Evolutionary conservation across 768 basidiomycete species (phyloP), one percentile per base, ranked within the genome.

Genomic region (Antrodiella citrinella): DNA sequence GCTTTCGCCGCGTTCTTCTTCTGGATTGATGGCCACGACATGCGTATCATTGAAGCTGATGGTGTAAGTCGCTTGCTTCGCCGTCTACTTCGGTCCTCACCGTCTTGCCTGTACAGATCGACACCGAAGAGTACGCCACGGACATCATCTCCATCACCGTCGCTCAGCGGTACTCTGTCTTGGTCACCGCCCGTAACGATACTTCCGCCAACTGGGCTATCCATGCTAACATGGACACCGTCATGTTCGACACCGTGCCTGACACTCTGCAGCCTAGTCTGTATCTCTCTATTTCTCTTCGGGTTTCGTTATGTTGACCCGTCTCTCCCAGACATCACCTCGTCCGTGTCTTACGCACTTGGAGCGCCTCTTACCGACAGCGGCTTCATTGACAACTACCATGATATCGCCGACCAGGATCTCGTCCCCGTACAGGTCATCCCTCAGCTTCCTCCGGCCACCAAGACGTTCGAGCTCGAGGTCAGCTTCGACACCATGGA

Each of bases 121-220:
- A 97, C 68, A 74, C 83, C 2, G 75, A 87, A 61, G 82, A 84
- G 54, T 85, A 70, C 38, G 75, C 82, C 0, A 82, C 83, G 54
- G 86, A 90, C 62, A 65, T 86, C 30, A 59, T 97, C 45, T 75
- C 80, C 40, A 51, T 97, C 50, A 75, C 90, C 12, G 91, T 86
- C 24, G 93, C 93, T 0, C 95, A 98, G 65, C 82, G 95, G 18
- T 96, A 95, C 67, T 94, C 93, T 0, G 72, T 99, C 38, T 81
- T 97, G 25, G 90, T 99, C 47, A 85, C 84, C 10, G 94, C 95
- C 9, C 80, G 86, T 44, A 94, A 94, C 66, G 88, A 92, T 55
- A 86, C 76, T 2, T 57, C 47, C 23, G 70, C 77, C 19, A 96
- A 99, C 72, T 98, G 84, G 83, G 81, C 79, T 46, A 81, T 99